Evolutionary conservation across 345 rosid species (phyloP), one percentile per base, ranked within the genome.

Genomic region (Geranium rotundifolium): DNA sequence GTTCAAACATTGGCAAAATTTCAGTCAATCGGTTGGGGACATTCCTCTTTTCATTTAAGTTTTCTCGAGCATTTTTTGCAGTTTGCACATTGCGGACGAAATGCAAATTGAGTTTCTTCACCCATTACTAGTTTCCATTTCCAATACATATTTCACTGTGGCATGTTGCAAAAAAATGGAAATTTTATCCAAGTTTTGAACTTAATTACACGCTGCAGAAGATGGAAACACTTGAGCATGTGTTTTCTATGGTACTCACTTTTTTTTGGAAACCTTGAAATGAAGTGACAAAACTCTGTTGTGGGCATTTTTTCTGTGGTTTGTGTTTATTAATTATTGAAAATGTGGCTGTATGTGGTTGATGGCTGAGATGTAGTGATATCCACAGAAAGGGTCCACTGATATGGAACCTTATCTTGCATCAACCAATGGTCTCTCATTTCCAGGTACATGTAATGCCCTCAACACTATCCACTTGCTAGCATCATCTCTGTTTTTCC

Each of bases 361-460:
- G 1, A 23, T 23, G 1, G 27, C 27, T 23, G 27, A 23, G 27
- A 23, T 23, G 27, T 23, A 23, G 27, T 23, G 27, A 23, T 23
- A 39, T 2, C 19, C 23, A 19, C 56, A 5, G 58, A 62, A 41
- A 23, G 75, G 74, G 65, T 65, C 78, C 75, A 57, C 59, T 2
- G 29, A 10, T 2, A 19, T 57, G 59, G 46, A 66, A 63, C 74
- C 87, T 82, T 86, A 82, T 86, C 87, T 20, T 61, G 19, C 30
- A 18, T 52, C 67, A 71, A 37, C 92, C 87, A 82, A 82, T 80
- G 71, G 75, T 37, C 46, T 37, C 46, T 37, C 46, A 37, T 37
- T 37, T 1, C 4, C 7, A 10, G 46, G 7, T 0, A 37, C 46
- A 37, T 37, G 9, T 37, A 37, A 37, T 5, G 46, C 12, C 46